Conservation (phyloP, 2,329 filamentous ascomycete genomes). For the Knoxdaviesia capensis region DNA sequence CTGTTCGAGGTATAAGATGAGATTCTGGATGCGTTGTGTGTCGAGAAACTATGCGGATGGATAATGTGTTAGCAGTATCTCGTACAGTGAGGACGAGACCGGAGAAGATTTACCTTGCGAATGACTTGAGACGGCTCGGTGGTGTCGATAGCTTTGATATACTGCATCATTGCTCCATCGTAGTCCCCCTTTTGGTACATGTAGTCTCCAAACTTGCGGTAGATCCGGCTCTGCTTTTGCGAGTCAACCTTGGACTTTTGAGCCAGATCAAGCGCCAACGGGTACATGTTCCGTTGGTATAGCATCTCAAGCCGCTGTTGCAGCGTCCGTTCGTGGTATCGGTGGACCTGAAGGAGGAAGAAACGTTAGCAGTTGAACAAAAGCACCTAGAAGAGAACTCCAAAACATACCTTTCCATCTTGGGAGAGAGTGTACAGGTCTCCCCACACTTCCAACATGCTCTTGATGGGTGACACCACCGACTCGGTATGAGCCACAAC, state of each 20-base stretch:
- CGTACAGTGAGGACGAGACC: background rate
- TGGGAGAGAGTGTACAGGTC: slow-evolving; percentile 78
- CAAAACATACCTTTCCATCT: slow-evolving; percentile 58
- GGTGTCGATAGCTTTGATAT: slow-evolving; percentile 85
- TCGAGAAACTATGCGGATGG: slow-evolving; percentile 51
- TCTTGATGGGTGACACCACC: slow-evolving; percentile 59
- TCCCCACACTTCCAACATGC: slow-evolving; percentile 73
- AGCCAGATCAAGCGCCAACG: slow-evolving; percentile 78
- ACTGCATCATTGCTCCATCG: slow-evolving; percentile 97
- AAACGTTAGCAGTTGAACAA: background rate
- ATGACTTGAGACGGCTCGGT: slow-evolving; percentile 95
- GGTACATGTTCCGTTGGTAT: slow-evolving; percentile 84
- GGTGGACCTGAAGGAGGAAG: slow-evolving; percentile 39
- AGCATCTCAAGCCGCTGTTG: slow-evolving; percentile 84
- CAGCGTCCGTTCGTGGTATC: slow-evolving; percentile 78
- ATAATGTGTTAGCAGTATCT: background rate
- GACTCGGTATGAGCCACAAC: slow-evolving; percentile 82
- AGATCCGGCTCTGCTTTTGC: slow-evolving; percentile 76
- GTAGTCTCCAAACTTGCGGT: slow-evolving; percentile 82
- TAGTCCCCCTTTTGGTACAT: slow-evolving; percentile 91
- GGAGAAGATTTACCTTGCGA: slow-evolving; percentile 42
- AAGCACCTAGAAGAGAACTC: background rate
- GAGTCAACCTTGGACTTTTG: slow-evolving; percentile 69
- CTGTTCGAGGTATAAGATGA: slow-evolving; percentile 94
- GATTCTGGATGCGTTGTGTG: slow-evolving; percentile 89